Conservation (phyloP, 176 grass and related monocot species). For the Coix lacrymajobi region DNA sequence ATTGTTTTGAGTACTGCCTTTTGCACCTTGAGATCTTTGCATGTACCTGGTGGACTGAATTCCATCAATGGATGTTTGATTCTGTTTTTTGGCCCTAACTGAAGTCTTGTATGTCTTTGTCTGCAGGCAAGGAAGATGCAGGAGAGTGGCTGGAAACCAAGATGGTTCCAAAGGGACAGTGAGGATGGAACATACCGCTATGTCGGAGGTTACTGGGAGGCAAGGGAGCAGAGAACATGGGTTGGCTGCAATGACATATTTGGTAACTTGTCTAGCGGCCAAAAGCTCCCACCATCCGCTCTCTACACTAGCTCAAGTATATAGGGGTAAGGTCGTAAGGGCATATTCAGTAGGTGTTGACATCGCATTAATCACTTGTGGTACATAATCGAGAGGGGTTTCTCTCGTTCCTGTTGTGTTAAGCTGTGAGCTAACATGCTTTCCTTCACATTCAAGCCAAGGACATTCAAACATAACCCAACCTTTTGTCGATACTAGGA, state of each 20-base stretch:
- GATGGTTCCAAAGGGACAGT: slow-evolving; percentile 64
- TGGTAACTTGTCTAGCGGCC: slow-evolving; percentile 41
- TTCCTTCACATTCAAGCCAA: slow-evolving; percentile 11
- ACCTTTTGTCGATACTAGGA: slow-evolving; percentile 15
- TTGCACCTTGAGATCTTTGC: not conserved
- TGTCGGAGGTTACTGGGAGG: slow-evolving; percentile 78
- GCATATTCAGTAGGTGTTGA: slow-evolving; percentile 22
- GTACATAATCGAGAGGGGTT: slow-evolving; percentile 33
- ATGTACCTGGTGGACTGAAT: not conserved
- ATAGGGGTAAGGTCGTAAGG: slow-evolving; percentile 8
- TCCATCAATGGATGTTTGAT: not conserved
- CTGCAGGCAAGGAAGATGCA: slow-evolving; percentile 82
- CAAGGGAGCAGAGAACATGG: slow-evolving; percentile 62
- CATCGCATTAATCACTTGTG: slow-evolving; percentile 21
- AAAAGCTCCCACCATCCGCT: slow-evolving; percentile 3
- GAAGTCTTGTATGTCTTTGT: not conserved
- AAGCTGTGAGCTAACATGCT: slow-evolving; percentile 20
- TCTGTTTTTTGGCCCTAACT: not conserved
- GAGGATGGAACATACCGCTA: slow-evolving; percentile 52
- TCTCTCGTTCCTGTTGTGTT: slow-evolving; percentile 3
- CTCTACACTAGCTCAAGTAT: slow-evolving; percentile 42
- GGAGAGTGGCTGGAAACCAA: slow-evolving; percentile 86
- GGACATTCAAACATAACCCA: not conserved
- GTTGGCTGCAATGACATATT: slow-evolving; percentile 72
- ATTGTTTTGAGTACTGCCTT: not conserved